Conservation (phyloP, 2,329 filamentous ascomycete species). For the Metarhizium humberi region DNA sequence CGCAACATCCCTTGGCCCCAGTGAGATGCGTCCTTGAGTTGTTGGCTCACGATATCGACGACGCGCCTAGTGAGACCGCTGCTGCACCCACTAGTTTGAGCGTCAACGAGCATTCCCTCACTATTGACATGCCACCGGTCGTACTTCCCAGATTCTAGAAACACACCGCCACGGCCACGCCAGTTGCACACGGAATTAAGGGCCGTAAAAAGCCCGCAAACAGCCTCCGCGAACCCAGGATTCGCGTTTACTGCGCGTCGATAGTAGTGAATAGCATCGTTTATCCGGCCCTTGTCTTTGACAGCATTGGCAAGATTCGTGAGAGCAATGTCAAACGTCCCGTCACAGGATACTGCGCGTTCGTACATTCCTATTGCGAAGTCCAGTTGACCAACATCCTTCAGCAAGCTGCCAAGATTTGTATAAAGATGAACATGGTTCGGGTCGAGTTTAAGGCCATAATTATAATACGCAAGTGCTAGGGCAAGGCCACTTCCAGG, state of each 20-base stretch:
- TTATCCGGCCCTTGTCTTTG: slow-evolving; percentile 88
- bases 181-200: slow-evolving; percentile 96
- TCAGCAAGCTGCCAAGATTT: slow-evolving; percentile 87
- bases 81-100: slow-evolving; percentile 45
- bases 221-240: slow-evolving; percentile 91
- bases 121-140: slow-evolving; percentile 94
- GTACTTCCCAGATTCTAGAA: slow-evolving; percentile 60
- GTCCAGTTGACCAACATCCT: slow-evolving; percentile 89
- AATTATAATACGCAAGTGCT: slow-evolving; percentile 90
- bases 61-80: slow-evolving; percentile 86
- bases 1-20: slow-evolving; percentile 74
- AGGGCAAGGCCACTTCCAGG: slow-evolving; percentile 82
- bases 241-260: slow-evolving; percentile 83
- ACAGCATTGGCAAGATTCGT: slow-evolving; percentile 96
- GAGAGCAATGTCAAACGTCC: slow-evolving; percentile 91
- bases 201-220: slow-evolving; percentile 89
- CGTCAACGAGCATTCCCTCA: slow-evolving; percentile 72
- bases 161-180: slow-evolving; percentile 78
- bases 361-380: slow-evolving; percentile 96
- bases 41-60: slow-evolving; percentile 80
- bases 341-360: slow-evolving; percentile 82
- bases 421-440: slow-evolving; percentile 95
- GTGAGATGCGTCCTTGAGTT: slow-evolving; percentile 72
- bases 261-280: slow-evolving; percentile 88
- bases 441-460: slow-evolving; percentile 76